Evolutionary conservation across 495 filamentous ascomycete genomes (phyloP), one percentile per base, ranked within the genome.

Genomic region (Pyronema domesticum): DNA sequence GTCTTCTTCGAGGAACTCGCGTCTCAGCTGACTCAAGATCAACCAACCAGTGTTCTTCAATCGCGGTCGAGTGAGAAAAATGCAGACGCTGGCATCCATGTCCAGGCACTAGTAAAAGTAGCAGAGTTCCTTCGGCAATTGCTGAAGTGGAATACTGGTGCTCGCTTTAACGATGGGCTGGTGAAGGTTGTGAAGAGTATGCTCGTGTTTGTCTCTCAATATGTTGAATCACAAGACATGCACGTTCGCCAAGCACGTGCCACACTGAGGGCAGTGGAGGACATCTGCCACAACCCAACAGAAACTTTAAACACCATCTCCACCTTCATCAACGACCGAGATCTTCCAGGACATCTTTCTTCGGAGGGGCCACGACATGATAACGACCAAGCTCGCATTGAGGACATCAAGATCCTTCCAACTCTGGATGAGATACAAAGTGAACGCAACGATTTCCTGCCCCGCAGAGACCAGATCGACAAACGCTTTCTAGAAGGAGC

Each of bases 361-460:
- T 53, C 59, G 6, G 65, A 71, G 19, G 78, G 79, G 0, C 67
- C 67, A 23, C 71, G 82, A 5, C 82, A 86, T 55, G 75, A 84
- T 62, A 86, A 86, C 58, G 81, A 85, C 62, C 65, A 76, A 47
- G 70, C 63, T 0, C 66, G 75, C 58, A 82, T 85, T 51, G 54
- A 57, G 15, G 60, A 79, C 3, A 80, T 86, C 42, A 65, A 68
- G 46, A 78, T 85, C 45, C 63, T 86, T 15, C 82, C 82, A 0
- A 83, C 80, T 0, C 66, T 66, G 3, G 61, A 75, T 39, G 83
- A 86, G 63, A 80, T 85, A 46, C 55, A 61, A 1, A 75, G 39
- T 42, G 2, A 42, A 42, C 39, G 39, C 39, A 1, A 7, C 15
- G 39, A 42, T 42, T 42, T 17, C 39, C 39, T 42, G 11, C 39